Evolutionary conservation across 495 filamentous ascomycete genomes (phyloP), one percentile per base, ranked within the genome.

Genomic region (Neurospora sp.): DNA sequence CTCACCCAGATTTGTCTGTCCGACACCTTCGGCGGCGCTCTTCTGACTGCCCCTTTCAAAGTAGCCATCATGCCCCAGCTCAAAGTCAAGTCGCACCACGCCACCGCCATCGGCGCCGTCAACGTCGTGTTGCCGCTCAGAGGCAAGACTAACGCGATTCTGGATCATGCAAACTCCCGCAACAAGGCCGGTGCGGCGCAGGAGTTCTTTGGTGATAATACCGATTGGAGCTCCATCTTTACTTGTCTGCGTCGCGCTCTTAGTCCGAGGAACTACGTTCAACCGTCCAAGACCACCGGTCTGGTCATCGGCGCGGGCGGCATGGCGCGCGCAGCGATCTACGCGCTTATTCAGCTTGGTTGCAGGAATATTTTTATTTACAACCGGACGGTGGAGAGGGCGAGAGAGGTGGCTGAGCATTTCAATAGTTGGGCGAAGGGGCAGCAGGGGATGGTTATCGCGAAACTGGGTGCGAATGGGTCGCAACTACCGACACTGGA

Each of bases 201-300:
- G 69, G 90, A 87, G 5, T 90, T 93, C 74, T 94, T 93, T 74
- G 93, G 93, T 8, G 92, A 94, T 71, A 96, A 96, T 78, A 96
- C 92, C 0, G 92, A 94, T 81, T 96, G 92, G 90, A 90, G 91
- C 37, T 89, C 92, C 16, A 92, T 94, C 22, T 70, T 82, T 12
- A 84, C 84, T 9, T 93, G 91, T 74, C 85, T 94, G 37, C 87
- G 87, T 4, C 87, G 92, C 38, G 92, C 92, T 71, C 89, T 94
- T 69, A 94, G 92, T 14, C 93, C 92, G 12, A 87, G 91, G 14
- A 94, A 96, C 77, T 90, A 89, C 4, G 90, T 94, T 5, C 90
- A 90, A 72, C 88, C 88, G 0, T 83, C 82, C 22, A 86, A 83
- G 71, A 92, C 90, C 2, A 91, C 89, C 0, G 92, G 86, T 1